Percentiles rank a stretch among this genome's conserved stretches.
Conservation (phyloP, 805 yeast genomes). For the Cyberlindnera suaveolens region DNA sequence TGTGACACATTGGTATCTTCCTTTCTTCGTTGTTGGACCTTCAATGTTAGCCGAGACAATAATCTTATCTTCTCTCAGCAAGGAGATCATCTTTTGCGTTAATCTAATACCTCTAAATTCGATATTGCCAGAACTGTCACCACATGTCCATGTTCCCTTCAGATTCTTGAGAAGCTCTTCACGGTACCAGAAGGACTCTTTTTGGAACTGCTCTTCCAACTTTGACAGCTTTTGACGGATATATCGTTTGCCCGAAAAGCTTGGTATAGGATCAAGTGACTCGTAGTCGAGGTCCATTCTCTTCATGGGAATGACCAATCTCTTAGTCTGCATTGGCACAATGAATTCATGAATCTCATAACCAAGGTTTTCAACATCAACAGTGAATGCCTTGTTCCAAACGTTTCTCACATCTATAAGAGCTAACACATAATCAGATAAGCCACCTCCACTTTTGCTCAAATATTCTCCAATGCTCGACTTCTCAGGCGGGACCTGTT, state of each 20-base stretch:
- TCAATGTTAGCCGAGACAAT: constrained; percentile 30
- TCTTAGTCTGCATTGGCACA: constrained; percentile 39
- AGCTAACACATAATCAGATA: constrained; percentile 52
- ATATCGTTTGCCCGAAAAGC: constrained; percentile 63
- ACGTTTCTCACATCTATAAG: constrained; percentile 76
- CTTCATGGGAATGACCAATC: constrained; percentile 68
- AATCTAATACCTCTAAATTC: constrained; percentile 64
- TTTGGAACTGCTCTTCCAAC: constrained; percentile 50
- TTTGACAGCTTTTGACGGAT: constrained; percentile 43
- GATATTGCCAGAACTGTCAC: constrained; percentile 46
- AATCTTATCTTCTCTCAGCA: constrained; percentile 44
- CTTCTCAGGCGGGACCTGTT: constrained; percentile 20
- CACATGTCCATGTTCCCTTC: constrained; percentile 59
- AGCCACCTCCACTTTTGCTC: constrained; percentile 3
- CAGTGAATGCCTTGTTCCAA: constrained; percentile 55
- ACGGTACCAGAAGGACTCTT: constrained; percentile 78
- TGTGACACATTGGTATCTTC: constrained; percentile 28
- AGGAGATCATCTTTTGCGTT: constrained; percentile 52
- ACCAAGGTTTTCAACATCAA: constrained; percentile 29
- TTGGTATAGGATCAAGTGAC: constrained; percentile 58
- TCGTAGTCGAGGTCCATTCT: constrained; percentile 41
- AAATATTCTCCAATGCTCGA: constrained; percentile 25
- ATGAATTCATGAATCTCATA: constrained; percentile 23
- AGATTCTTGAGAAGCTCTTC: constrained; percentile 54
- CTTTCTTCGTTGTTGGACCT: constrained; percentile 17